These are phyloP conservation scores for Fusarium robinianum DNA, from an alignment of 2,329 filamentous ascomycete genomes.

Conservation along the genomic window DNA sequence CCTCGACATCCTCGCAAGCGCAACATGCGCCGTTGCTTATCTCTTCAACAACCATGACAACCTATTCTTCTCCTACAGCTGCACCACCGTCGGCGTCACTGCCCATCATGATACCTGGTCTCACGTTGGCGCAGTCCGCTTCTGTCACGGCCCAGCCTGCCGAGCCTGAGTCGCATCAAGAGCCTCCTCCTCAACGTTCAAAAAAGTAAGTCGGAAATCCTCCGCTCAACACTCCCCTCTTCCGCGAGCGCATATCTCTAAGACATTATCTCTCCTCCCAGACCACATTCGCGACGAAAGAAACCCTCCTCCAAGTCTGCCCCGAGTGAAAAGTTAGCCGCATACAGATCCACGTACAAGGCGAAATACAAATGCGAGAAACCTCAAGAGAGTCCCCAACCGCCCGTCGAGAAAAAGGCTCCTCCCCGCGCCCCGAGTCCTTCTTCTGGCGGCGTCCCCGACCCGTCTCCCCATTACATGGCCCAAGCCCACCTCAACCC, in stretches of 20 bases:
- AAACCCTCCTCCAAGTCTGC: too few relatives aligned
- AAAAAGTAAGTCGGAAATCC: too few relatives aligned
- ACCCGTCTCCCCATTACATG: conserved; percentile 66
- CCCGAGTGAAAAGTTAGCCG: too few relatives aligned
- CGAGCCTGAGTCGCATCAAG: background rate
- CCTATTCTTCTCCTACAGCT: conserved; percentile 3
- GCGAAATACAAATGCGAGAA: conserved; percentile 6
- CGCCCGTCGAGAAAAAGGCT: conserved; percentile 7
- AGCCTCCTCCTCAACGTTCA: background rate
- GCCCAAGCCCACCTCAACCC: conserved; percentile 53
- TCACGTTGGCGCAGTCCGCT: conserved; percentile 17
- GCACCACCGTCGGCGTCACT: background rate
- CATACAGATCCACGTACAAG: too few relatives aligned
- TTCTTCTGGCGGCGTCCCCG: conserved; percentile 62
- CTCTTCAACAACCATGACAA: conserved; percentile 15
- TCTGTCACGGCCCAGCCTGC: background rate
- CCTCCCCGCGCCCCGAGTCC: conserved; percentile 37
- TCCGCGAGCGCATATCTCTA: too few relatives aligned
- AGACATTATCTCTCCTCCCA: too few relatives aligned
- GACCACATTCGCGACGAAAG: too few relatives aligned
- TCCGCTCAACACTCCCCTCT: too few relatives aligned
- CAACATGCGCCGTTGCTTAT: conserved; percentile 18
- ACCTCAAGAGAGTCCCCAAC: background rate
- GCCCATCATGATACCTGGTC: conserved; percentile 23
- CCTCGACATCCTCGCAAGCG: background rate